phyloP scores from a whole-genome alignment of 31 red algal species.

The Porphyra umbilicalis region DNA sequence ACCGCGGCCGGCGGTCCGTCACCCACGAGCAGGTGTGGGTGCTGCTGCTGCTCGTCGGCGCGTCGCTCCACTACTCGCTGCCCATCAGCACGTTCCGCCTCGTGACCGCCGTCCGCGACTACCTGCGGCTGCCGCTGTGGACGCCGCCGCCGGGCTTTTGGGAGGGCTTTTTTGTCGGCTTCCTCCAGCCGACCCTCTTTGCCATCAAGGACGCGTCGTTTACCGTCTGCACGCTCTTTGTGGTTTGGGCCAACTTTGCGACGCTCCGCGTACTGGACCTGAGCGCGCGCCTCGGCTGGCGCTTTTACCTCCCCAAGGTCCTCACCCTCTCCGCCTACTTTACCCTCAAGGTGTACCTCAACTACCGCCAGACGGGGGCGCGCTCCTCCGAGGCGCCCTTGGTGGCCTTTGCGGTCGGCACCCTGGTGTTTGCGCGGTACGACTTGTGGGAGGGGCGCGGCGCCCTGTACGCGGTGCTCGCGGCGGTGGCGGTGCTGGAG shows the following conservation, averaged over 20 bases:
- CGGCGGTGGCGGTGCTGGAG: constrained; percentile 30
- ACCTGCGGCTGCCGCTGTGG: not conserved
- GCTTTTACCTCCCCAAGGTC: constrained; percentile 67
- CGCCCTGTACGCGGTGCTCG: constrained; percentile 8
- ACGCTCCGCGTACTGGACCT: constrained; percentile 45
- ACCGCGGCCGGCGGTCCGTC: constrained; percentile 4
- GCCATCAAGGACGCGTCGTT: constrained; percentile 46
- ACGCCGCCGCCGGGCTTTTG: no score
- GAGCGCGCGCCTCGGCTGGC: constrained; percentile 12
- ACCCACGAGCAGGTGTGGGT: constrained; percentile 70
- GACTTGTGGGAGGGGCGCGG: constrained; percentile 33
- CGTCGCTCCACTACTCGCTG: constrained; percentile 26
- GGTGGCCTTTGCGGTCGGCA: constrained; percentile 27
- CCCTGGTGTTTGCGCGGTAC: constrained; percentile 27
- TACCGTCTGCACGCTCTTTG: constrained; percentile 51
- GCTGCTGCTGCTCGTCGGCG: constrained; percentile 33
- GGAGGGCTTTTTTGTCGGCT: no score
- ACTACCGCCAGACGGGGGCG: constrained; percentile 29
- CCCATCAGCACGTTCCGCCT: constrained; percentile 12
- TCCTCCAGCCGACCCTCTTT: constrained; percentile 30
- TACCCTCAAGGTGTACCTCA: constrained; percentile 28
- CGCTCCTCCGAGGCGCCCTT: constrained; percentile 53
- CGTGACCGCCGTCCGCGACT: not conserved
- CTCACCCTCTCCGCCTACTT: constrained; percentile 29
- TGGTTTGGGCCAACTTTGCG: constrained; percentile 55